phyloP scores from a whole-genome alignment of 768 basidiomycete genomes.

The Infundibulicybe gibba region DNA sequence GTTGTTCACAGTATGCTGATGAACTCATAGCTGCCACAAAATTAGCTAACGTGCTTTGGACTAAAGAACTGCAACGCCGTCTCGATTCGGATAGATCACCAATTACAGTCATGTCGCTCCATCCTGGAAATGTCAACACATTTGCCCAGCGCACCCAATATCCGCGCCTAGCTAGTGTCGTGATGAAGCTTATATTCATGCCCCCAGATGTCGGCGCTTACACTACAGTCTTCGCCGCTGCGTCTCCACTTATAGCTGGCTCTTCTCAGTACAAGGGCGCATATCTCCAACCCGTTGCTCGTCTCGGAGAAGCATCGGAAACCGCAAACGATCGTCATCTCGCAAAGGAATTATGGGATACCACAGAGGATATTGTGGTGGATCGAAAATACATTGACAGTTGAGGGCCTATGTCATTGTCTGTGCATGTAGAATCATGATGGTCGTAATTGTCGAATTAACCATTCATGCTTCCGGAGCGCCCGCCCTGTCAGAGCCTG shows the following conservation, averaged over 20 bases:
- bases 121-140: conserved; percentile 32
- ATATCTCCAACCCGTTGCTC: conserved; percentile 30
- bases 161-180: conserved; percentile 11
- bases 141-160: conserved; percentile 16
- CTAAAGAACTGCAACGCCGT: conserved; percentile 40
- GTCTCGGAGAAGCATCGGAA: conserved; percentile 17
- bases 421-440: too few relatives aligned
- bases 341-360: conserved; percentile 33
- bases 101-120: conserved; percentile 27
- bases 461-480: too few relatives aligned
- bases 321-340: conserved; percentile 27
- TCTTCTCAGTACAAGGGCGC: conserved; percentile 29
- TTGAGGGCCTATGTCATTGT: too few relatives aligned
- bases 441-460: too few relatives aligned
- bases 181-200: conserved; percentile 21
- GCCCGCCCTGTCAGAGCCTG: too few relatives aligned
- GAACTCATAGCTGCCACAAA: conserved; percentile 36
- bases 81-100: conserved; percentile 25
- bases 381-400: not conserved
- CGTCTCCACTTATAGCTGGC: conserved; percentile 28
- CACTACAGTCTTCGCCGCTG: conserved; percentile 36
- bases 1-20: not conserved
- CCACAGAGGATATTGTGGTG: conserved; percentile 24
- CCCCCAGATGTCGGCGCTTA: conserved; percentile 29
- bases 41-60: conserved; percentile 40